Evolutionary conservation across 2,329 filamentous ascomycete species (phyloP).

Genomic region (Chlorencoelia australis): DNA sequence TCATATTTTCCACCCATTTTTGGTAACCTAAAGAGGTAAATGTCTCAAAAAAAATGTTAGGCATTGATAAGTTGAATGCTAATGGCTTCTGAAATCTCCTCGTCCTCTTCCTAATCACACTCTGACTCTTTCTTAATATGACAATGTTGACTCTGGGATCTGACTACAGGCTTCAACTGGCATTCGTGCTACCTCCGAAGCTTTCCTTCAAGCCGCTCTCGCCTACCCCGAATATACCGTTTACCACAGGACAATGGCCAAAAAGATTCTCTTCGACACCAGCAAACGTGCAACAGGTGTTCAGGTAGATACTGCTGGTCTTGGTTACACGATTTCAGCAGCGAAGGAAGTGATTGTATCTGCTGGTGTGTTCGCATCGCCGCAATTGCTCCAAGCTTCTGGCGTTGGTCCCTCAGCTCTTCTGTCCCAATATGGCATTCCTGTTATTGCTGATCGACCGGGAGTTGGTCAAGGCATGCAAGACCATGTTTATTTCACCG

Average conservation of each 20-base stretch:
- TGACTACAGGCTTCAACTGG: background rate
- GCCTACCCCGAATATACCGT: no score
- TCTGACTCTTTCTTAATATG: no score
- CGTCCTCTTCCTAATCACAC: no score
- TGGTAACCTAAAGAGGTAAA: no score
- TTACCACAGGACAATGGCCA: background rate
- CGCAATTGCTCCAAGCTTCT: constrained; percentile 1
- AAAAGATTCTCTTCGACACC: constrained; percentile 2
- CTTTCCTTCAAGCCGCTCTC: no score
- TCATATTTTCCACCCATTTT: background rate
- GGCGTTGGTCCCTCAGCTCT: background rate
- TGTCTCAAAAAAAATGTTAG: no score
- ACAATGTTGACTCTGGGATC: no score
- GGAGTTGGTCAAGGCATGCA: constrained; percentile 40
- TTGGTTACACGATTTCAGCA: constrained; percentile 10
- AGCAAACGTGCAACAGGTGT: background rate
- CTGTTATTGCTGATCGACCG: constrained; percentile 34
- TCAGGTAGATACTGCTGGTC: background rate
- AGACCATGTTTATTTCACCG: constrained; percentile 8
- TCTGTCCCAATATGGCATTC: constrained; percentile 25
- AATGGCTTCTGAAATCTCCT: no score
- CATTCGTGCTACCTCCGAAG: background rate
- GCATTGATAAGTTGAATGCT: no score
- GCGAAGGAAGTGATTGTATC: constrained; percentile 13
- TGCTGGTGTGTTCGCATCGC: constrained; percentile 1